phyloP scores from a whole-genome alignment of 768 basidiomycete species.

The Suillus cothurnatus region DNA sequence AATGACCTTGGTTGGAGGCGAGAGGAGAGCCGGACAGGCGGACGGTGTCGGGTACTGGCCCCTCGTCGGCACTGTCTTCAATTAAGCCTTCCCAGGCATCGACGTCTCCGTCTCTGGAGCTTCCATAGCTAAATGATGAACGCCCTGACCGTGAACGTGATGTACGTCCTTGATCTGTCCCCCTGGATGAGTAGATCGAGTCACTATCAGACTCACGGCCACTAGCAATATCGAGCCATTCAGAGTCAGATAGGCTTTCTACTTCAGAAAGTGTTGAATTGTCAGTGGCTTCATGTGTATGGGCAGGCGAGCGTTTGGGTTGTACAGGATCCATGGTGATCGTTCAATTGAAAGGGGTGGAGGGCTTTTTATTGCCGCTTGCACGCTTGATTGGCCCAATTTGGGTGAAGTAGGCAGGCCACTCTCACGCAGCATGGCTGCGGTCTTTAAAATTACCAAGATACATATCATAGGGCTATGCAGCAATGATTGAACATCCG shows the following conservation, averaged over 20 bases:
- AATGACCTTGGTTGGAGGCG: slow-evolving; percentile 23
- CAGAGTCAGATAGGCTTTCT: slow-evolving; percentile 74
- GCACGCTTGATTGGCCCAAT: slow-evolving; percentile 11
- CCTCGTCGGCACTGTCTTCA: slow-evolving; percentile 61
- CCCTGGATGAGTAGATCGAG: slow-evolving; percentile 57
- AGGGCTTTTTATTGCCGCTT: slow-evolving; percentile 26
- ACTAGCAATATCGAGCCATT: slow-evolving; percentile 81
- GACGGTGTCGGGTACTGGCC: slow-evolving; percentile 24
- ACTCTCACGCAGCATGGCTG: slow-evolving; percentile 11
- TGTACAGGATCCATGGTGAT: slow-evolving; percentile 19
- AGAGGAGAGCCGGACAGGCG: slow-evolving; percentile 21
- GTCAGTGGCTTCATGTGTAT: slow-evolving; percentile 39
- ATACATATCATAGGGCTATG: neutral
- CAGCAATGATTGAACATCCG: neutral
- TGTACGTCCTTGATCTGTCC: slow-evolving; percentile 61
- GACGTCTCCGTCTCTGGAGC: slow-evolving; percentile 68
- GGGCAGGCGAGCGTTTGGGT: slow-evolving; percentile 22
- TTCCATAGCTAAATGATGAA: slow-evolving; percentile 70
- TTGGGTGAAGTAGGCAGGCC: slow-evolving; percentile 12
- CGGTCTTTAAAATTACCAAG: slow-evolving; percentile 4
- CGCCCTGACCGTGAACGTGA: slow-evolving; percentile 60
- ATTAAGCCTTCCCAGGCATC: slow-evolving; percentile 81
- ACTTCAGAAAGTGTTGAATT: slow-evolving; percentile 57
- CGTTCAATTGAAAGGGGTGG: slow-evolving; percentile 31
- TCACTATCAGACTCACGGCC: slow-evolving; percentile 68